These are phyloP conservation scores for Ganoderma boninense DNA, from an alignment of 1,284 basidiomycete genomes.

Conservation along the genomic window DNA sequence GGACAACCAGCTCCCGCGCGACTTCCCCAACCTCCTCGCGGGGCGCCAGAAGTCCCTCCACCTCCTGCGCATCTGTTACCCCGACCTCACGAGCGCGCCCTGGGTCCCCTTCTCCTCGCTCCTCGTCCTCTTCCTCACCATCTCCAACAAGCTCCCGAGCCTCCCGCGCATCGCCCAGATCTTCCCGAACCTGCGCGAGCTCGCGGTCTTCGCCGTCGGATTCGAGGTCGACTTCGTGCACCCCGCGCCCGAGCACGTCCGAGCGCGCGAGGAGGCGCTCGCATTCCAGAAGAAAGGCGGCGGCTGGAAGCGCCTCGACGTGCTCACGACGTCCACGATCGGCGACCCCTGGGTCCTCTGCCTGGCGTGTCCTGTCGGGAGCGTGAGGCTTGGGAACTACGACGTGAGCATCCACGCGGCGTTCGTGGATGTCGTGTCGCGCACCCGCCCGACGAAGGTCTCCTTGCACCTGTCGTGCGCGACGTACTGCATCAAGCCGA, in stretches of 20 bases:
- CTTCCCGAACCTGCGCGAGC: constrained; percentile 23
- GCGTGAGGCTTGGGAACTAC: constrained; percentile 12
- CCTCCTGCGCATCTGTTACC: constrained; percentile 8
- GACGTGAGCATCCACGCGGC: background rate
- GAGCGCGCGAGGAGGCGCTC: background rate
- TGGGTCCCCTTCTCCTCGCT: constrained; percentile 2
- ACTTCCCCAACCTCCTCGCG: constrained; percentile 9
- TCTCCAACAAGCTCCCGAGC: background rate
- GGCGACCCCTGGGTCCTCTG: constrained; percentile 12
- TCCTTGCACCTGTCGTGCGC: background rate
- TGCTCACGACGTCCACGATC: background rate
- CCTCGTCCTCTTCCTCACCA: constrained; percentile 13
- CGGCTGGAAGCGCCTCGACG: constrained; percentile 18
- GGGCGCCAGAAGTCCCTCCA: constrained; percentile 8
- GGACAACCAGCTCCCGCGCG: background rate
- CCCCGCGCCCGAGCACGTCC: background rate
- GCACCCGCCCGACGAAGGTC: constrained; percentile 11
- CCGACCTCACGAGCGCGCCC: background rate
- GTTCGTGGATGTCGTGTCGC: constrained; percentile 10
- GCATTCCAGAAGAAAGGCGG: constrained; percentile 9
- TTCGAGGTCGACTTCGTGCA: constrained; percentile 1
- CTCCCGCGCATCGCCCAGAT: constrained; percentile 4
- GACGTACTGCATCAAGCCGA: background rate
- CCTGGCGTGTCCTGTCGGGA: constrained; percentile 11
- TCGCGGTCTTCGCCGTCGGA: constrained; percentile 6